phyloP scores from a whole-genome alignment of 768 basidiomycete species.

The Calocybe cyanea region DNA sequence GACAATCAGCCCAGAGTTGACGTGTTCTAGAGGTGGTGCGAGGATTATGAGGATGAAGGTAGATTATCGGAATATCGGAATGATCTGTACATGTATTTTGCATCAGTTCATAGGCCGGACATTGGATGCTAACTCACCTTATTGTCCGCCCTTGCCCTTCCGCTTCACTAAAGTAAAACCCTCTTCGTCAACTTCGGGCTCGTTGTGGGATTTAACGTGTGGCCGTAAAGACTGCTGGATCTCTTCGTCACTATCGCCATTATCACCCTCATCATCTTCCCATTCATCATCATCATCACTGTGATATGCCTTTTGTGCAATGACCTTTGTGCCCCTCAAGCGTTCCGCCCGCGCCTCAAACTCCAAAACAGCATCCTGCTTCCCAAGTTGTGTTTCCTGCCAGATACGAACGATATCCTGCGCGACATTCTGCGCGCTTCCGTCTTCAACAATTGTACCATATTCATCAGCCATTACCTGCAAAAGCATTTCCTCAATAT shows the following conservation, averaged over 20 bases:
- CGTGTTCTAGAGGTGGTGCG: no score
- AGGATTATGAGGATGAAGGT: no score
- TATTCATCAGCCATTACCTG: conserved; percentile 90
- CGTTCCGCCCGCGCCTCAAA: conserved; percentile 65
- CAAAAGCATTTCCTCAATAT: conserved; percentile 77
- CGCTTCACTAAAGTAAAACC: conserved; percentile 82
- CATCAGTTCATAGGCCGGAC: no score
- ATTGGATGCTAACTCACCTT: no score
- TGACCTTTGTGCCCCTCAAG: conserved; percentile 52
- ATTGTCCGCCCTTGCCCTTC: conserved; percentile 48
- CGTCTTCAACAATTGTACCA: conserved; percentile 80
- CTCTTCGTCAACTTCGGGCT: conserved; percentile 85
- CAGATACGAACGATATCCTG: conserved; percentile 69
- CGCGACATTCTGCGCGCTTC: conserved; percentile 71
- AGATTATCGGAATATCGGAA: no score
- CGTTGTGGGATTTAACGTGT: conserved; percentile 29
- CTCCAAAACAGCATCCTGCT: conserved; percentile 45
- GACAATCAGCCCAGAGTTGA: no score
- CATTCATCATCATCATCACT: conserved; percentile 33
- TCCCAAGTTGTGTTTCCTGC: conserved; percentile 45
- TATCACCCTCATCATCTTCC: conserved; percentile 42
- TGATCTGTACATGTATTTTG: no score
- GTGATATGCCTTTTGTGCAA: conserved; percentile 40
- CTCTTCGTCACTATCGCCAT: conserved; percentile 30
- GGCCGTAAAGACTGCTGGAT: conserved; percentile 54